Base-by-base conservation (phyloP, 495 filamentous ascomycete genomes). In the Glonium stellatum region DNA sequence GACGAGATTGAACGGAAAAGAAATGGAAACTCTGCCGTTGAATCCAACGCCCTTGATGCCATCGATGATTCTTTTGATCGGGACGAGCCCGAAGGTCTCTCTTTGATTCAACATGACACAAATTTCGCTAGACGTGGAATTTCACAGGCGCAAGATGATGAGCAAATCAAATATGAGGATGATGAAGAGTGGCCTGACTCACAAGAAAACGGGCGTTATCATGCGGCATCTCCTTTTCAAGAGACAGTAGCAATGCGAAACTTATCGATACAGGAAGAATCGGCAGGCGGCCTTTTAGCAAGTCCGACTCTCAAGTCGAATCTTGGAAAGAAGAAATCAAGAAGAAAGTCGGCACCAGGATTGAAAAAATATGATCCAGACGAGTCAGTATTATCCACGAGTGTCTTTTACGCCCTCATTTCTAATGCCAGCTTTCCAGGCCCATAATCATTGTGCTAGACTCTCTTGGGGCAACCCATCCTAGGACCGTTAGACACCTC, bases 361-460 rank as follows among this genome's bases (percentile, higher is more conserved):
- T 19, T 41, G 37, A 60, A 48, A 52, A 72, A 67, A 36, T 69
- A 61, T 47, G 51, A 67, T 23, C 48, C 63, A 1, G 51, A 72
- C 19, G 44, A 57, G 42, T 66, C 22, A 54, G 54, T 50, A 18
- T 9, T 15, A 2, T 19, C 34, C 52, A 13, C 23, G 10, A 31
- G 4, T 55, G 9, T 11, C 12, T 15, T 51, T 22, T 5, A 35
- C 35, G n/a, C 39, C 13, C 10, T 44, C 18, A 44, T 44, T 15
- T 44, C 18, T 31, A 31, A 31, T 6, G 27, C 6, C 4, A 23
- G 48, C 73, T 59, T 76, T 74, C 52, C 42, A 78, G 78, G 47
- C 83, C 90, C 5, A 79, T 79, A 22, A 95, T 98, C 57, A 84
- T 98, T 63, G 90, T 89, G 0, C 82, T 98, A 15, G 93, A 98